Conservation (phyloP, 192 early-diverging fungal species). For the Rhizoclosmatium globosum region DNA sequence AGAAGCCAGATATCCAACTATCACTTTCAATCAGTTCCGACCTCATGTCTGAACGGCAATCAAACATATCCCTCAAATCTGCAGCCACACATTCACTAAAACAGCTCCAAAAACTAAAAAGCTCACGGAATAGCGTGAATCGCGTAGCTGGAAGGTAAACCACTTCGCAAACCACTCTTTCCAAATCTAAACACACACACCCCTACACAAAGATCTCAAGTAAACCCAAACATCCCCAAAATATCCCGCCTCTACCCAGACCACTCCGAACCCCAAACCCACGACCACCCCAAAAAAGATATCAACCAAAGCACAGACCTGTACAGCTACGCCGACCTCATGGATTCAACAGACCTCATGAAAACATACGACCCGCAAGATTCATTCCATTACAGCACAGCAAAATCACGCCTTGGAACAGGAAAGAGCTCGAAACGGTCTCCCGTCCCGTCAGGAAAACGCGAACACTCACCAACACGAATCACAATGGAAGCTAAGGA, state of each 20-base stretch:
- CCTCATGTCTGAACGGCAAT: neutral
- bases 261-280: neutral
- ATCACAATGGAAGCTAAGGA: neutral
- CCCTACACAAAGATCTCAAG: neutral
- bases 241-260: constrained; percentile 4
- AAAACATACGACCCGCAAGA: neutral
- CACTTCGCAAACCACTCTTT: neutral
- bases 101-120: constrained; percentile 13
- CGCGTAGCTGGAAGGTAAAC: neutral
- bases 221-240: constrained; percentile 2
- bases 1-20: neutral
- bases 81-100: constrained; percentile 6
- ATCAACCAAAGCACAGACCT: neutral
- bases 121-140: neutral
- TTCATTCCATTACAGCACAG: too few species aligned
- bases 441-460: neutral
- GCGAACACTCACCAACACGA: neutral
- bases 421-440: neutral
- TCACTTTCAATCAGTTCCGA: neutral
- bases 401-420: neutral
- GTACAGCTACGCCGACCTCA: neutral
- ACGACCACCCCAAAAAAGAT: neutral
- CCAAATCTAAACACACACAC: too few species aligned
- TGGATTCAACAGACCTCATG: neutral
- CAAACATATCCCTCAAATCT: constrained; percentile 5